A percentile compares a stretch with the other conserved stretches of the same genome.
Evolutionary conservation across 768 basidiomycete species (phyloP).

Genomic region (Candolleomyces eurysporus): DNA sequence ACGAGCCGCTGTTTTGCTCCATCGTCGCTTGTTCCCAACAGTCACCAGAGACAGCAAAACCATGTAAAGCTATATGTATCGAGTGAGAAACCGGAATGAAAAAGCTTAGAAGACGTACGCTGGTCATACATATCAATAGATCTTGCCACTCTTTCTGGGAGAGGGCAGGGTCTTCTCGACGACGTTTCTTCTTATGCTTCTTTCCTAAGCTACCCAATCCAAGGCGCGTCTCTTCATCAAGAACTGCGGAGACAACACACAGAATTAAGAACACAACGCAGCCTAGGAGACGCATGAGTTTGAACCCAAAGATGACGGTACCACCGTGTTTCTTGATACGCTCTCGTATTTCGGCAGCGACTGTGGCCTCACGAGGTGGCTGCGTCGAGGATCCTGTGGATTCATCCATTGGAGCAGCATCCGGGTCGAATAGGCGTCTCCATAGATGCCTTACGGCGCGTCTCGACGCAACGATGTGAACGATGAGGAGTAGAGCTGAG

Average conservation of each 20-base stretch:
- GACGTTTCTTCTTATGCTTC: conserved; percentile 21
- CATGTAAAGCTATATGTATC: conserved; percentile 37
- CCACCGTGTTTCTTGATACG: conserved; percentile 48
- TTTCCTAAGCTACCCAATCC: conserved; percentile 18
- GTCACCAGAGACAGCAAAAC: conserved; percentile 41
- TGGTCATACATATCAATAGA: conserved; percentile 28
- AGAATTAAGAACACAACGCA: conserved; percentile 47
- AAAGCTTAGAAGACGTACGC: conserved; percentile 20
- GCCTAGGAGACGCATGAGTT: conserved; percentile 42
- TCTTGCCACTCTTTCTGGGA: conserved; percentile 26
- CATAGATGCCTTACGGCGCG: background rate
- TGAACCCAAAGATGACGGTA: conserved; percentile 43
- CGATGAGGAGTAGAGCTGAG: background rate
- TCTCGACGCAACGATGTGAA: conserved; percentile 3
- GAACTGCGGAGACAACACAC: conserved; percentile 41
- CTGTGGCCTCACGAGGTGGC: background rate
- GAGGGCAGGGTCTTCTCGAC: background rate
- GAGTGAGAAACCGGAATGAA: background rate
- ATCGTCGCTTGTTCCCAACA: conserved; percentile 33
- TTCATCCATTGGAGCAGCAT: too few relatives aligned
- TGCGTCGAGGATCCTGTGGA: too few relatives aligned
- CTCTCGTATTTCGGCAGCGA: conserved; percentile 2
- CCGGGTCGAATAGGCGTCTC: background rate
- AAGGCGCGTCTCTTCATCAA: conserved; percentile 24
- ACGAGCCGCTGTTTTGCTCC: conserved; percentile 34